Evolutionary conservation across 1,284 basidiomycete genomes (phyloP), one percentile per base, ranked within the genome.

Genomic region (Boletus austroedulis): DNA sequence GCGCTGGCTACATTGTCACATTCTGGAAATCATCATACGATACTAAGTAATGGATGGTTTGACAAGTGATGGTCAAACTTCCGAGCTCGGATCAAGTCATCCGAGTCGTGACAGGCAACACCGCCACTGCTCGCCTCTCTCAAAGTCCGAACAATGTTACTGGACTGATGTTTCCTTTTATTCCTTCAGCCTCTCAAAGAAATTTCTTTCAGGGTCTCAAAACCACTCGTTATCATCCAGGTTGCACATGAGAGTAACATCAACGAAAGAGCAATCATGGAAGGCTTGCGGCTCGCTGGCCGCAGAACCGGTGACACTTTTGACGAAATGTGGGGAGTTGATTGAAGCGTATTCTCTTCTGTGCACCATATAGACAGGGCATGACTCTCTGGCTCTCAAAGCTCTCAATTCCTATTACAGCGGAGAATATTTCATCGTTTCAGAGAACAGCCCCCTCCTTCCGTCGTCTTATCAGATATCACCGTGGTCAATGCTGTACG

Each of bases 201-300:
- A 57, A 94, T 71, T 89, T 81, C 38, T 84, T 87, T 58, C 80
- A n/a, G n/a, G n/a, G n/a, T 98, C 0, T 95, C 95, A 0, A 94
- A 96, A 64, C 97, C 97, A 6, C 82, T 99, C 31, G 95, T 95
- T 6, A 97, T 99, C 2, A 74, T 99, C 23, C 95, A 97, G 72
- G 94, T 99, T 17, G 95, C 97, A 17, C 77, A 99, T 55, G 97
- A 99, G 75, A 97, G 97, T 10, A 91, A 91, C 68, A 95, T 99
- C 63, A 90, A 89, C 64, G 89, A 87, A 69, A 85, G 89, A 52
- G 87, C 85, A 31, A 93, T 99, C 57, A 79, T 98, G 79, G 94
- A 95, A 62, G 90, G 90, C n/a, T 49, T 75, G 97, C 97, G 29
- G 94, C 92, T 19, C 94, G 98, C 76, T 0, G 95, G 98, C 72